Evolutionary conservation across 192 early-diverging fungal genomes (phyloP), one percentile per base, ranked within the genome.

Genomic region (Coemansia reversa): DNA sequence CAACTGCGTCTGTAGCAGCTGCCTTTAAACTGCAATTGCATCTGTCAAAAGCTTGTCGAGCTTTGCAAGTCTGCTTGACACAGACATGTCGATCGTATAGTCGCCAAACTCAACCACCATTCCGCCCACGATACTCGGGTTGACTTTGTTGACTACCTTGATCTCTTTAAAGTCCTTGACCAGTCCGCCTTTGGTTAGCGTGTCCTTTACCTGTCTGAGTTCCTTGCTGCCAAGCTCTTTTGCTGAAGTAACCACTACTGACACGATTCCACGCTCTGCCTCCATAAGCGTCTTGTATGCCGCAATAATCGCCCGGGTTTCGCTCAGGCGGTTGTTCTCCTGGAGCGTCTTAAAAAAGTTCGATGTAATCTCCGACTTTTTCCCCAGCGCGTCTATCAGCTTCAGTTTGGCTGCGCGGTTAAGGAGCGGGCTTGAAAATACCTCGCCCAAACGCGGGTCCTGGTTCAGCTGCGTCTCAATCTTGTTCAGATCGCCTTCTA

Each of bases 21-120:
- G 12, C 8, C 39, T 47, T 47, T 75, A 79, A 22, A 79, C 55
- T 30, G 76, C 23, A 32, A 79, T 79, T 54, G 76, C 70, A 68
- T 79, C 91, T 62, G 90, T 87, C 63, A 98, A 75, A 61, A 96
- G 82, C 82, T 92, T 88, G 87, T 98, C 93, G 39, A 98, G 87
- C 91, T 97, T 98, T 83, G 89, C 87, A 73, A 98, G 86, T 79
- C 92, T 94, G 84, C 92, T 89, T 29, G 94, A 88, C 58, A 94
- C 93, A 20, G 94, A 95, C 84, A 98, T 90, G 82, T 98, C 96
- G 70, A 98, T 96, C 71, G 94, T 97, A 84, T 94, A 93, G 85
- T 95, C 96, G 69, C 96, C 94, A 79, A 96, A 84, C 82, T 98
- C 96, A 58, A 98, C 90, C 74, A 97, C 84, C 82, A 98, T 88